Evolutionary conservation across 495 filamentous ascomycete genomes (phyloP), one percentile per base, ranked within the genome.

Genomic region (Aspergillus funiculosus): DNA sequence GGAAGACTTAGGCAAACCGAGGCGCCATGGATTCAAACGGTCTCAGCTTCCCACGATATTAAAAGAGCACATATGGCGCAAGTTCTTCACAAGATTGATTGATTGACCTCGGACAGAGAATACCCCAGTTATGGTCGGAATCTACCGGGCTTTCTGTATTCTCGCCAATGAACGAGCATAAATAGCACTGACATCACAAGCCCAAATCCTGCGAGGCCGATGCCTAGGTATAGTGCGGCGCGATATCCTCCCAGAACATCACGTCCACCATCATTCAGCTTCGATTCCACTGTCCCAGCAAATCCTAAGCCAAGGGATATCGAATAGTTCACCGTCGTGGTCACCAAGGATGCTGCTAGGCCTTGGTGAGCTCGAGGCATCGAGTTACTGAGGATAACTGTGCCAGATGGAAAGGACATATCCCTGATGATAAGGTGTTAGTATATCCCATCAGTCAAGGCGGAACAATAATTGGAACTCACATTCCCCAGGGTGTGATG

Each of bases 361-460:
- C 82, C 82, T 57, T 87, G 81, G 52, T 84, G 74, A 40, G 81
- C 68, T 27, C 68, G 69, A 5, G 63, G 64, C 41, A 85, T 66
- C 6, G 69, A 61, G 48, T 82, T 75, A 37, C 70, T 77, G 8
- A 85, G 64, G 14, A 86, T 68, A 2, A 86, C 62, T 4, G 75
- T 80, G 0, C 66, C 67, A n/a, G 74, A 69, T 0, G 79, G 78
- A 46, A 85, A 83, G 1, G 61, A 68, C 57, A 81, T 75, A 54
- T 85, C 77, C 71, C 54, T 52, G 18, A 6, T 1, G 5, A 28
- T n/a, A 34, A 4, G 6, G 9, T 36, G 0, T 51, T 38, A 50
- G 39, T 11, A 19, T 18, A 9, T 5, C 10, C 9, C 25, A 34
- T 10, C 13, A 14, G 14, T 17, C 6, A 17, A 18, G 21, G 14